Base-by-base conservation (phyloP, 2,329 filamentous ascomycete genomes). In the Knufia petricola region DNA sequence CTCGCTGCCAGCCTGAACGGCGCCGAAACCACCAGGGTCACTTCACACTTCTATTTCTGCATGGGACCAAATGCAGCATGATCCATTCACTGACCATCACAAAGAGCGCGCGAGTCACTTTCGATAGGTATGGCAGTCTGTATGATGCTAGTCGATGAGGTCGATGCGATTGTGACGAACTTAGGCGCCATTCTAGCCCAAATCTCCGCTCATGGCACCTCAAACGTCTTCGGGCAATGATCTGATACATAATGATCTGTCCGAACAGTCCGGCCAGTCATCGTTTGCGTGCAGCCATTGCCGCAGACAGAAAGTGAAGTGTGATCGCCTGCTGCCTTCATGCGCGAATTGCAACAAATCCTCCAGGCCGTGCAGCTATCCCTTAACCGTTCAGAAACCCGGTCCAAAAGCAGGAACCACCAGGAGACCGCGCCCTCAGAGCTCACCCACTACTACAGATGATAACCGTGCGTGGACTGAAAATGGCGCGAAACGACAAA, bases 371-470 rank as follows among this genome's bases (percentile, higher is more conserved):
- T 55, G 53, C 49, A 32, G 10, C 2, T 55, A 55, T 34, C 53
- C 53, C 7, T 12, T 20, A 3, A 50, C 37, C 13, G 12, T 50
- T 3, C 20, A 32, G 15, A 48, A 48, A 28, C 53, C 53, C 24
- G 53, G 53, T 1, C 53, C 53, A 24, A 53, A 55, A 26, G 49
- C 53, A 21, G 63, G 63, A 55, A 50, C 46, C 10, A 38, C 49
- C 19, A 48, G 52, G 36, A 40, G 43, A 31, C 30, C 48, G 42
- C 48, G 38, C 9, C 20, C 24, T 3, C 38, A 19, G 24, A 12
- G 19, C 6, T 39, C 45, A 13, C 32, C 3, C 44, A 49, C 21
- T 23, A 30, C 17, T 21, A 17, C 8, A 23, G 37, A 20, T 12
- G 21, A 49, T n/a, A 30, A 28, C 9, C 20, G 15, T 3, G 23